Conservation (phyloP, 768 basidiomycete species). For the Podaxis carcinomalis region DNA sequence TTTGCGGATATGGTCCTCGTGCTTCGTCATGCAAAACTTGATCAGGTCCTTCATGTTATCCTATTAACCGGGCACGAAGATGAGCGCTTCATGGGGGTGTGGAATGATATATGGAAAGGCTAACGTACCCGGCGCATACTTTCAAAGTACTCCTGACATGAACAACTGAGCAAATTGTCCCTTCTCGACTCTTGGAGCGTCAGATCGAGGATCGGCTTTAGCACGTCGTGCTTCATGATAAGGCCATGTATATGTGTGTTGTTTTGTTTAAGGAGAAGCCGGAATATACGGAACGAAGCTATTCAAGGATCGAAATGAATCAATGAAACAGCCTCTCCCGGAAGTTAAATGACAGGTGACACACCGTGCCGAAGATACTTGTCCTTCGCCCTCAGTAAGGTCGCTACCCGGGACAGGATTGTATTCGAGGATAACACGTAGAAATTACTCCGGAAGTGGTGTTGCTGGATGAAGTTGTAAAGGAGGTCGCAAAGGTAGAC, state of each 20-base stretch:
- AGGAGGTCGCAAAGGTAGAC: constrained; percentile 90
- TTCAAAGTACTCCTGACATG: constrained; percentile 96
- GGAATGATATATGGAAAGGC: not conserved
- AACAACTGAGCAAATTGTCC: constrained; percentile 91
- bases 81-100: not conserved
- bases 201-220: constrained; percentile 80
- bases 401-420: constrained; percentile 69
- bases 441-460: constrained; percentile 89
- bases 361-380: constrained; percentile 91
- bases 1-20: constrained; percentile 60
- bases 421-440: constrained; percentile 74
- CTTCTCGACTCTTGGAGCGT: constrained; percentile 78
- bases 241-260: constrained; percentile 73
- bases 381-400: constrained; percentile 75
- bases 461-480: constrained; percentile 83
- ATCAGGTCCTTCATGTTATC: constrained; percentile 88
- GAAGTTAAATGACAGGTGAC: constrained; percentile 22
- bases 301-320: constrained; percentile 5
- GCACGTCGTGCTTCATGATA: constrained; percentile 79
- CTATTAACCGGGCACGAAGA: constrained; percentile 30
- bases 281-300: constrained; percentile 94
- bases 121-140: constrained; percentile 76
- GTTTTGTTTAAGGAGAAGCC: constrained; percentile 75
- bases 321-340: not conserved
- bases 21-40: constrained; percentile 74